A percentile compares a stretch with the other conserved stretches of the same genome.
phyloP scores from a whole-genome alignment of 352 stramenopile species.

The Phytophthora pinifolia region DNA sequence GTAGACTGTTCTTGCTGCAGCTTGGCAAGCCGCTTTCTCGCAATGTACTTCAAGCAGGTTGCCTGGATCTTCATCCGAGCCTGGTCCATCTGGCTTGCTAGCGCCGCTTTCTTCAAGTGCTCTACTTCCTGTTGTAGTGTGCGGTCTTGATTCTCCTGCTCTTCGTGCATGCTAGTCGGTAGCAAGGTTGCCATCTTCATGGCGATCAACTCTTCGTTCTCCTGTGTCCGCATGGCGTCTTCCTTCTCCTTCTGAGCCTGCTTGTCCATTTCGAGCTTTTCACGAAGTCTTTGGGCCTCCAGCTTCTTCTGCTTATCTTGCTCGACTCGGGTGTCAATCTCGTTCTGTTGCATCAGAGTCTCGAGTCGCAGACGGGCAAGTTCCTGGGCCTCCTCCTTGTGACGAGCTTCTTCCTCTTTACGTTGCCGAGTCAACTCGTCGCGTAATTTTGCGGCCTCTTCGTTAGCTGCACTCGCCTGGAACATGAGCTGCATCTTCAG shows the following conservation, averaged over 20 bases:
- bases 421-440: constrained; percentile 48
- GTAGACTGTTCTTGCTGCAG: constrained; percentile 48
- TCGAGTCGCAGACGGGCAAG: constrained; percentile 55
- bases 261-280: constrained; percentile 47
- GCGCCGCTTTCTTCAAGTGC: constrained; percentile 40
- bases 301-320: constrained; percentile 35
- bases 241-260: constrained; percentile 46
- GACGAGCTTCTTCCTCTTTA: constrained; percentile 44
- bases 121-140: constrained; percentile 44
- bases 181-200: constrained; percentile 57
- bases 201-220: constrained; percentile 60
- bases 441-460: constrained; percentile 45
- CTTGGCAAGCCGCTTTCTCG: constrained; percentile 39
- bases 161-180: constrained; percentile 28
- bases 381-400: constrained; percentile 53
- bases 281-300: constrained; percentile 40
- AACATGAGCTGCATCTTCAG: constrained; percentile 68
- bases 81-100: constrained; percentile 51
- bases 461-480: constrained; percentile 50
- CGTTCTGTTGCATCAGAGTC: constrained; percentile 56
- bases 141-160: constrained; percentile 35
- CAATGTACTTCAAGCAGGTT: constrained; percentile 53
- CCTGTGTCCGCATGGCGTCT: constrained; percentile 45
- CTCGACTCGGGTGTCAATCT: constrained; percentile 42
- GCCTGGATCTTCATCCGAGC: constrained; percentile 67